Percentiles rank a stretch among this genome's conserved stretches.
phyloP scores from a whole-genome alignment of 78 protist genomes.

The Tieghemostelium lacteum region DNA sequence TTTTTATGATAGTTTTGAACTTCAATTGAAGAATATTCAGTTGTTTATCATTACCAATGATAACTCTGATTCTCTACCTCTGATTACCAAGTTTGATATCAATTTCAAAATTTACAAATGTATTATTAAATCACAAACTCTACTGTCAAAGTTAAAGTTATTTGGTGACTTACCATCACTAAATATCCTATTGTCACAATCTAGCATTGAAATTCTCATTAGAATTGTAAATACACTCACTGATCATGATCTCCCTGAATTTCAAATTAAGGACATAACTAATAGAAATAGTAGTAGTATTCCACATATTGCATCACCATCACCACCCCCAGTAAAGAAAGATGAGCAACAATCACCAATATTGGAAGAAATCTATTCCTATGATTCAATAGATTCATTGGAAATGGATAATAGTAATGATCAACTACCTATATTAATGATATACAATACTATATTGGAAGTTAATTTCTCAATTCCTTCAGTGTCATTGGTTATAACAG shows the following conservation, averaged over 20 bases:
- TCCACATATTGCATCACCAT: background rate
- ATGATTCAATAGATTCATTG: constrained; percentile 14
- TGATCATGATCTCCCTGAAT: constrained; percentile 42
- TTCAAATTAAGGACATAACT: background rate
- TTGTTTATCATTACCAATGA: constrained; percentile 34
- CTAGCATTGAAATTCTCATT: constrained; percentile 37
- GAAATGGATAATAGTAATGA: constrained; percentile 50
- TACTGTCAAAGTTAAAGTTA: constrained; percentile 57
- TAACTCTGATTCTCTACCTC: constrained; percentile 25
- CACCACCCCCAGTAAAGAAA: background rate
- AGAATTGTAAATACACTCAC: constrained; percentile 17
- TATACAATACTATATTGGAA: constrained; percentile 57
- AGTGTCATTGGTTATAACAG: constrained; percentile 3
- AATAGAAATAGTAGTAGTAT: constrained; percentile 9
- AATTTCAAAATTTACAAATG: constrained; percentile 68
- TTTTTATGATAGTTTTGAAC: constrained; percentile 48
- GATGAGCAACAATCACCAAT: background rate
- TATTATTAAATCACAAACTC: constrained; percentile 70
- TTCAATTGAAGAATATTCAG: constrained; percentile 60
- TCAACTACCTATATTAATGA: constrained; percentile 67
- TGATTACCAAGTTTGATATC: constrained; percentile 59
- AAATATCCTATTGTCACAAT: constrained; percentile 43
- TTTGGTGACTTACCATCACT: constrained; percentile 67
- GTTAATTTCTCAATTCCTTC: constrained; percentile 36
- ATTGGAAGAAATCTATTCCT: background rate